Percentiles rank a stretch among this genome's conserved stretches.
phyloP scores from a whole-genome alignment of 2,329 filamentous ascomycete genomes.

The Phymatotrichopsis omnivora region DNA sequence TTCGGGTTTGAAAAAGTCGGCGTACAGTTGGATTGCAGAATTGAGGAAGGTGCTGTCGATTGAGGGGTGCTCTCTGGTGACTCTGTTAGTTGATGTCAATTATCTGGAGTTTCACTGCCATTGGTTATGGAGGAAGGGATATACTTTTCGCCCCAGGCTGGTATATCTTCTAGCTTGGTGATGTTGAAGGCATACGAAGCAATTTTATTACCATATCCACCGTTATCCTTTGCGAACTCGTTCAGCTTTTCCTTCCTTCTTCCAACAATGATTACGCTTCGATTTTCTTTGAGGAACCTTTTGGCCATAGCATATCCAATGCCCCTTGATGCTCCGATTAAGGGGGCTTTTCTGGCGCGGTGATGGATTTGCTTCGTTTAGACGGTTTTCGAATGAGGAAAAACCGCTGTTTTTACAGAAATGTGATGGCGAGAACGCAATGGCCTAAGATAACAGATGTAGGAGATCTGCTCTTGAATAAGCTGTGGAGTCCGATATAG shows the following conservation, averaged over 20 bases:
- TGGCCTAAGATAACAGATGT: no score
- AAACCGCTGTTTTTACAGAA: no score
- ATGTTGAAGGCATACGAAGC: conserved; percentile 41
- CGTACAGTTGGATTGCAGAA: conserved; percentile 44
- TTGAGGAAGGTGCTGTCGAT: conserved; percentile 50
- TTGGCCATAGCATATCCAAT: conserved; percentile 44
- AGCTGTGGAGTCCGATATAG: no score
- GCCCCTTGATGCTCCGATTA: conserved; percentile 47
- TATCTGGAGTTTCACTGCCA: neutral
- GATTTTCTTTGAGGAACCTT: conserved; percentile 39
- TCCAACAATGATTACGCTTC: conserved; percentile 47
- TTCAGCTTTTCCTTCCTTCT: conserved; percentile 44
- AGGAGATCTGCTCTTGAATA: no score
- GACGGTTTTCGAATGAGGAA: no score
- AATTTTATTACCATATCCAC: conserved; percentile 35
- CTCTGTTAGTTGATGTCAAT: conserved; percentile 21
- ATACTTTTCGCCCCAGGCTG: conserved; percentile 37
- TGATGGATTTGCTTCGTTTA: conserved; percentile 44
- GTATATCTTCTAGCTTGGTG: conserved; percentile 37
- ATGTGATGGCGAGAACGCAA: no score
- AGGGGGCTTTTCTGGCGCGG: conserved; percentile 45
- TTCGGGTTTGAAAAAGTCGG: conserved; percentile 41
- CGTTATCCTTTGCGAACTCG: conserved; percentile 36
- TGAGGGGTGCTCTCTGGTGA: conserved; percentile 38
- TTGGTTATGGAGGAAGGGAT: conserved; percentile 6